Percentiles rank a stretch among this genome's conserved stretches.
These are phyloP conservation scores for Bimuria novae-zelandiae DNA, from an alignment of 2,329 filamentous ascomycete genomes.

Conservation along the genomic window DNA sequence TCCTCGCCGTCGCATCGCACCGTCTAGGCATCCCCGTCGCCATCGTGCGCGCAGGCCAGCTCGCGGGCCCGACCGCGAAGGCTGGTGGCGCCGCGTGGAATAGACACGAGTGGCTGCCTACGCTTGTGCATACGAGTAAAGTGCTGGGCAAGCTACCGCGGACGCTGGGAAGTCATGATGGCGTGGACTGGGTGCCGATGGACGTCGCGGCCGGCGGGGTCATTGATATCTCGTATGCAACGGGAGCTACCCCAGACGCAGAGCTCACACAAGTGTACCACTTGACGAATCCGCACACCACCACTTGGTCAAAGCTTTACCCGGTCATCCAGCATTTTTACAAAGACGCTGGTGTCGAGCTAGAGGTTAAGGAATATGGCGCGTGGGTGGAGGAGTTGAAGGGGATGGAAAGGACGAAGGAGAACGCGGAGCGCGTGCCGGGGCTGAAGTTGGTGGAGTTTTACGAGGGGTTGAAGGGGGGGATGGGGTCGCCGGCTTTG, in stretches of 20 bases:
- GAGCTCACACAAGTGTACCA: constrained; percentile 7
- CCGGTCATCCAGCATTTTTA: constrained; percentile 10
- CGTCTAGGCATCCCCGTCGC: not conserved
- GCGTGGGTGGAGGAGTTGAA: constrained; percentile 13
- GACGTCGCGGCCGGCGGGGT: not conserved
- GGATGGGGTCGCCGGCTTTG: constrained; percentile 10
- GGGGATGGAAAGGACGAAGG: constrained; percentile 10
- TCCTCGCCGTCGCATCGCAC: not conserved
- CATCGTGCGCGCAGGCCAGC: not conserved
- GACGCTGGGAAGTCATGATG: not conserved
- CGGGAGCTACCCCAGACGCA: not conserved
- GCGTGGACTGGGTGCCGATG: not conserved
- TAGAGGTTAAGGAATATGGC: constrained; percentile 11
- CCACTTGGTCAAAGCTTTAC: constrained; percentile 8
- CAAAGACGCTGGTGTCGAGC: not conserved
- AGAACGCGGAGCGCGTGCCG: constrained; percentile 14
- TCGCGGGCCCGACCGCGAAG: not conserved
- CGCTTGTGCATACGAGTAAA: not conserved
- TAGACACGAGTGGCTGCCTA: not conserved
- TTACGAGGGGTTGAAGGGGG: constrained; percentile 8
- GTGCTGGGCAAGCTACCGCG: not conserved
- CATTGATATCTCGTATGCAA: not conserved
- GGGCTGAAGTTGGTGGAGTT: constrained; percentile 17
- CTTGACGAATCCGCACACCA: constrained; percentile 9
- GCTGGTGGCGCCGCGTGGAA: not conserved